Conservation (phyloP, 192 early-diverging fungal species). For the Backusella australiensis region DNA sequence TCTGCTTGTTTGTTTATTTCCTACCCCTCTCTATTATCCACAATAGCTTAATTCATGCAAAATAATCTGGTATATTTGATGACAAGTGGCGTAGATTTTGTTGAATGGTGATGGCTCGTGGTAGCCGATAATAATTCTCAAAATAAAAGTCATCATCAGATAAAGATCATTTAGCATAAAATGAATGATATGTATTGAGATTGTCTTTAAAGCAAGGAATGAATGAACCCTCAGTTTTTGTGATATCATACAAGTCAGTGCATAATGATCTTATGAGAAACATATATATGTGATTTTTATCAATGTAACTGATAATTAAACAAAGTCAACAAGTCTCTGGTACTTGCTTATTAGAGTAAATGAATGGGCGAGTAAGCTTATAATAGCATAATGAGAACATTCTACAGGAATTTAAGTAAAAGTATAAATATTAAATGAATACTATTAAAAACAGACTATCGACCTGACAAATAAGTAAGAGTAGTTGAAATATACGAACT, state of each 20-base stretch:
- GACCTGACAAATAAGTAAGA: too few species aligned
- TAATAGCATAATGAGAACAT: too few species aligned
- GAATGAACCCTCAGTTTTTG: background rate
- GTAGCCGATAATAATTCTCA: background rate
- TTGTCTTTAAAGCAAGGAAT: background rate
- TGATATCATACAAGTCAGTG: too few species aligned
- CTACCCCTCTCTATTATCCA: background rate
- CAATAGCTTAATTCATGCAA: background rate
- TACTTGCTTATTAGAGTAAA: too few species aligned
- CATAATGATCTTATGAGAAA: background rate
- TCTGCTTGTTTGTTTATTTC: background rate
- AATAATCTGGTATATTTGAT: background rate
- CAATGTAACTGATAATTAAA: background rate
- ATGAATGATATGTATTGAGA: background rate
- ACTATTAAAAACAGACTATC: too few species aligned
- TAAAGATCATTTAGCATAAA: background rate
- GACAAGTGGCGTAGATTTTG: background rate
- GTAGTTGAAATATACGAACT: too few species aligned
- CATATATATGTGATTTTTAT: background rate
- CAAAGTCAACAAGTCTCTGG: background rate
- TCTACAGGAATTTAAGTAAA: too few species aligned
- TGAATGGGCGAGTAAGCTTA: too few species aligned
- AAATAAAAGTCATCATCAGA: background rate
- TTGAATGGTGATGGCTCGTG: background rate
- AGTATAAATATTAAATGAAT: too few species aligned